phyloP scores from a whole-genome alignment of 352 stramenopile genomes.

The Globisporangium nagaii region DNA sequence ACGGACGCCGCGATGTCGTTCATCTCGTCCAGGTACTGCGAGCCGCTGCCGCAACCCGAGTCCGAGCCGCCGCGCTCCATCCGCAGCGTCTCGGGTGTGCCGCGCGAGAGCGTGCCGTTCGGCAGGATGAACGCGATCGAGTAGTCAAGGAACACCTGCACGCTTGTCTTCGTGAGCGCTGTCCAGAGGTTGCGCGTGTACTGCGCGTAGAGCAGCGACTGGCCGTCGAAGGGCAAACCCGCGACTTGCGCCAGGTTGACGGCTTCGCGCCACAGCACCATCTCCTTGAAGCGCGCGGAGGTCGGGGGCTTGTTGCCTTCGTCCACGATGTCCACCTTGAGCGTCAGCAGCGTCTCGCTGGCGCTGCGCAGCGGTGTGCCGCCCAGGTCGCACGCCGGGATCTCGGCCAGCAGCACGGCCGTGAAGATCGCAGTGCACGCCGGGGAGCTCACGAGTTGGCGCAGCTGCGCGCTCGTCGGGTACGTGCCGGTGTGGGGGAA shows the following conservation, averaged over 20 bases:
- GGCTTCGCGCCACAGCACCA: conserved; percentile 48
- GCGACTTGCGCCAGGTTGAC: conserved; percentile 36
- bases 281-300: conserved; percentile 35
- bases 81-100: conserved; percentile 17
- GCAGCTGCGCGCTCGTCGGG: conserved; percentile 36
- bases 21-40: background rate
- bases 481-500: conserved; percentile 47
- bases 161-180: conserved; percentile 23
- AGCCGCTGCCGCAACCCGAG: background rate
- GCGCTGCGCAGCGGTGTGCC: conserved; percentile 38
- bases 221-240: conserved; percentile 33
- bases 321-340: conserved; percentile 32
- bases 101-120: conserved; percentile 14
- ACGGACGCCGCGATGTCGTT: background rate
- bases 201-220: conserved; percentile 37
- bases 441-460: conserved; percentile 33
- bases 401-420: conserved; percentile 34
- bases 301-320: conserved; percentile 18
- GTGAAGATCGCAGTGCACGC: conserved; percentile 49
- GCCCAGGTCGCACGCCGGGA: conserved; percentile 43
- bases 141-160: conserved; percentile 27
- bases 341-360: conserved; percentile 50
- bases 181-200: conserved; percentile 27
- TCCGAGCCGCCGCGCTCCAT: background rate
- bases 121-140: conserved; percentile 30